Percentiles rank a stretch among this genome's conserved stretches.
Conservation (phyloP, 352 stramenopile genomes). For the Vaucheria bursata region DNA sequence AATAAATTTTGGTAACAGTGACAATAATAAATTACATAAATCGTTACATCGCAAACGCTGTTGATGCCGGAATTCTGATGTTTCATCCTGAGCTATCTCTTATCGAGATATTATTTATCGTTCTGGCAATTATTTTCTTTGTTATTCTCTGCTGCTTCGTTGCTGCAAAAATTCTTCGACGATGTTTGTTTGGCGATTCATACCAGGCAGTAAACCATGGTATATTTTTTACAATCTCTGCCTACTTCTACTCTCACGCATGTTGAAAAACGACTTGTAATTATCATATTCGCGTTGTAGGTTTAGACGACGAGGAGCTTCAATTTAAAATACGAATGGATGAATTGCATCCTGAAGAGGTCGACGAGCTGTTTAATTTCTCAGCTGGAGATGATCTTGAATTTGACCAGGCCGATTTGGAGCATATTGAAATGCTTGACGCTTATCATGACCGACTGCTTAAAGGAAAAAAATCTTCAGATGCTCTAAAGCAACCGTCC, state of each 20-base stretch:
- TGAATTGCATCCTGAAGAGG: background rate
- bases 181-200: background rate
- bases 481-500: too few species aligned
- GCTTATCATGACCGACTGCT: background rate
- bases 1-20: too few species aligned
- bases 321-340: constrained; percentile 10
- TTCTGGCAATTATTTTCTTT: too few species aligned
- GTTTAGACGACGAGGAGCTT: constrained; percentile 8
- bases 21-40: too few species aligned
- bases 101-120: too few species aligned
- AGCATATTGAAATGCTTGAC: constrained; percentile 5
- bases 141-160: too few species aligned
- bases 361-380: constrained; percentile 12
- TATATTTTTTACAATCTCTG: background rate
- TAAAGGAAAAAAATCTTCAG: background rate
- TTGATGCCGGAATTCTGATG: too few species aligned
- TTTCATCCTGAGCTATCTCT: too few species aligned
- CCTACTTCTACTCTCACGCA: background rate
- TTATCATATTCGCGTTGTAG: background rate
- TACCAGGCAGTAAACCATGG: constrained; percentile 8
- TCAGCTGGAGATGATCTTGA: background rate
- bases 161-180: background rate
- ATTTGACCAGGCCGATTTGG: background rate
- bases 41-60: too few species aligned
- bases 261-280: background rate